Evolutionary conservation across 177 flowering plant species (phyloP).

Genomic region (Telopea speciosissima): DNA sequence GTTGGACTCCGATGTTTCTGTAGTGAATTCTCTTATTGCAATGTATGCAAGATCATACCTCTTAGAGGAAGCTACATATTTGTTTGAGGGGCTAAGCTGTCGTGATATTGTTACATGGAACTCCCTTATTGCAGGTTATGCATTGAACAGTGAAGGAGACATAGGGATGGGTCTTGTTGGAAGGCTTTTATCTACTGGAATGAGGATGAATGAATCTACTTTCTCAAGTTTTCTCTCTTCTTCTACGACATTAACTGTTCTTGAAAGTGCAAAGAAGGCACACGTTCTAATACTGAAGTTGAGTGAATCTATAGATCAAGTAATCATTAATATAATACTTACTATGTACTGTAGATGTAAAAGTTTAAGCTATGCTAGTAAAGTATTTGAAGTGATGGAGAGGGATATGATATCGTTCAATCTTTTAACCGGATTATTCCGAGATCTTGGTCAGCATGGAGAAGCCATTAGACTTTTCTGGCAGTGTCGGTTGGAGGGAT

Average conservation of each 20-base stretch:
- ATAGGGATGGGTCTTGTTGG: constrained; percentile 14
- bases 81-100: constrained; percentile 11
- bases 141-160: constrained; percentile 21
- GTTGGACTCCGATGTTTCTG: constrained; percentile 16
- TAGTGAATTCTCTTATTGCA: constrained; percentile 24
- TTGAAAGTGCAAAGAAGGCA: constrained; percentile 21
- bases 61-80: constrained; percentile 16
- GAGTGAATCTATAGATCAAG: constrained; percentile 8
- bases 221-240: constrained; percentile 27
- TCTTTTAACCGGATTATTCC: constrained; percentile 12
- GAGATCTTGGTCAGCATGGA: constrained; percentile 14
- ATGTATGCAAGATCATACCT: constrained; percentile 19
- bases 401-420: constrained; percentile 19
- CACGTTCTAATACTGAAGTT: constrained; percentile 24
- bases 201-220: constrained; percentile 24
- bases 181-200: constrained; percentile 12
- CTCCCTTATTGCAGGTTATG: constrained; percentile 26
- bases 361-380: constrained; percentile 11
- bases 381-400: constrained; percentile 13
- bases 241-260: constrained; percentile 17
- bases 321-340: constrained; percentile 18
- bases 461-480: constrained; percentile 14
- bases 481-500: constrained; percentile 14
- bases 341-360: constrained; percentile 27
- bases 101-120: constrained; percentile 31